Evolutionary conservation across 768 basidiomycete species (phyloP).

Genomic region (Phlegmacium glaucopus): DNA sequence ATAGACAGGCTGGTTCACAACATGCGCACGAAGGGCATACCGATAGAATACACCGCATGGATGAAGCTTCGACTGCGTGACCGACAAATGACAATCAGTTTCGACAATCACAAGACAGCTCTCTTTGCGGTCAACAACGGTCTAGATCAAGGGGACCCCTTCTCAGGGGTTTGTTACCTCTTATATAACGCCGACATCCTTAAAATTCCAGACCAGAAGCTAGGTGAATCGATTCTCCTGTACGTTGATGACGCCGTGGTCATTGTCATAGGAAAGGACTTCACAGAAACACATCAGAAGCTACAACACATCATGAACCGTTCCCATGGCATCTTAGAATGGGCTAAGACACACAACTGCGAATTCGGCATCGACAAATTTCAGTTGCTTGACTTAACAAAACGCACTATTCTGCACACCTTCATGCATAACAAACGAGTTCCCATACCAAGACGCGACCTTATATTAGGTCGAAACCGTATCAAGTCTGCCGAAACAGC

Average conservation of each 20-base stretch:
- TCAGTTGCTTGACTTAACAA: conserved; percentile 3
- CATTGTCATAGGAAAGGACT: conserved; percentile 7
- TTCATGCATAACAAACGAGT: background rate
- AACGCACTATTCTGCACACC: background rate
- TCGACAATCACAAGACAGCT: no score
- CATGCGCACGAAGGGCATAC: conserved; percentile 20
- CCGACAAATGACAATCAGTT: background rate
- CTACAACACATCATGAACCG: conserved; percentile 5
- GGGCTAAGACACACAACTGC: conserved; percentile 8
- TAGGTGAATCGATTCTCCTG: background rate
- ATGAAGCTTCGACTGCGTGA: conserved; percentile 3
- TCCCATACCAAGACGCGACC: background rate
- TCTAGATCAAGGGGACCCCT: background rate
- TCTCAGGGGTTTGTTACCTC: conserved; percentile 16
- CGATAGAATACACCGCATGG: conserved; percentile 15
- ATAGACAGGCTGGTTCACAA: conserved; percentile 19
- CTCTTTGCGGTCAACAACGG: no score
- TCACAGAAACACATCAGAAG: background rate
- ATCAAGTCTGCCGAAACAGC: background rate
- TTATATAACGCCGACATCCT: conserved; percentile 26
- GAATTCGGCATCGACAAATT: conserved; percentile 11
- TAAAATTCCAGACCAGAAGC: background rate
- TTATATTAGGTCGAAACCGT: background rate
- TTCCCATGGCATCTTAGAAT: conserved; percentile 6
- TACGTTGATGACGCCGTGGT: conserved; percentile 31